Conservation (phyloP, 352 stramenopile genomes). For the Globisporangium polare region DNA sequence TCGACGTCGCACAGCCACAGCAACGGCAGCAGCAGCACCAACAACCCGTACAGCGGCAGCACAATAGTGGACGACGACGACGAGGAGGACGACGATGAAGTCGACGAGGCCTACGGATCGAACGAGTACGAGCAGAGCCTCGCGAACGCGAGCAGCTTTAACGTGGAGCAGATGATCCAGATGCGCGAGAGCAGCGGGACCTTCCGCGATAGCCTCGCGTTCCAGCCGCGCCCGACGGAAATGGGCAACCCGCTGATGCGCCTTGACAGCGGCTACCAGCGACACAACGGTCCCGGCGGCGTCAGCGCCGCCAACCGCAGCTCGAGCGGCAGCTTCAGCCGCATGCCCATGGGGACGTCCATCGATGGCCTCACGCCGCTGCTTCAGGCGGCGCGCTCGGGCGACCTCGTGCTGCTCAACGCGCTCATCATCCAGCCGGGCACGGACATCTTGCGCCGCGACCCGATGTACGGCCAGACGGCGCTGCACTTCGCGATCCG, state of each 20-base stretch:
- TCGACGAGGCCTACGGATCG: constrained; percentile 10
- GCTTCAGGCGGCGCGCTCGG: constrained; percentile 52
- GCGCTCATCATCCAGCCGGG: constrained; percentile 64
- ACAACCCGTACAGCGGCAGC: constrained; percentile 20
- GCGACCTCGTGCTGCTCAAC: constrained; percentile 65
- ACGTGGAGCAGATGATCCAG: constrained; percentile 55
- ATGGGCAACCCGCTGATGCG: constrained; percentile 68
- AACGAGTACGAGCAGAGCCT: constrained; percentile 25
- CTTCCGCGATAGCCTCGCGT: constrained; percentile 47
- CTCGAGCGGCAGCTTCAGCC: constrained; percentile 25
- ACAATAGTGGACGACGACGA: constrained; percentile 27
- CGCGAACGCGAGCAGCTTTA: constrained; percentile 48
- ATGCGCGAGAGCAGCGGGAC: constrained; percentile 38
- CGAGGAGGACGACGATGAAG: constrained; percentile 24
- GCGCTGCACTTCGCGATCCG: constrained; percentile 70
- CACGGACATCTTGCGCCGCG: constrained; percentile 61
- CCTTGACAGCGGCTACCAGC: constrained; percentile 66
- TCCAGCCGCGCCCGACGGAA: constrained; percentile 37
- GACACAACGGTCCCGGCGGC: background rate
- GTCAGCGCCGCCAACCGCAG: constrained; percentile 11
- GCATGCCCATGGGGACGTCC: constrained; percentile 14
- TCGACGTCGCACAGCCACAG: constrained; percentile 20
- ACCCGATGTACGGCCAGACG: constrained; percentile 65
- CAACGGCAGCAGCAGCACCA: constrained; percentile 22
- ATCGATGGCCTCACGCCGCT: constrained; percentile 66